phyloP scores from a whole-genome alignment of 2,329 filamentous ascomycete species.

The Penicillium sp. region DNA sequence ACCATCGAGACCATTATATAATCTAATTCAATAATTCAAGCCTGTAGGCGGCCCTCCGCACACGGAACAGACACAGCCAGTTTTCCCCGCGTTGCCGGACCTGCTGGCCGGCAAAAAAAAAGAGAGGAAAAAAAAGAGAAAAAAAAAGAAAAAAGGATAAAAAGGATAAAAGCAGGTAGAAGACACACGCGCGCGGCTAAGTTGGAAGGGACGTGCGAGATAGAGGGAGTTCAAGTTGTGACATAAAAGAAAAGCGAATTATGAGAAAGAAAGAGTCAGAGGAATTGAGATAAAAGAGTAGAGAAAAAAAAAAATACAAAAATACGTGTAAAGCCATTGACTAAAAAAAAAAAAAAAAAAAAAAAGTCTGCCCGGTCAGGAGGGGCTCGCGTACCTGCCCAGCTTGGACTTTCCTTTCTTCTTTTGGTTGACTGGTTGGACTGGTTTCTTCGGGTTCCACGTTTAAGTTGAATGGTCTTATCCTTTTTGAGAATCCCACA shows the following conservation, averaged over 20 bases:
- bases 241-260: slow-evolving; percentile 43
- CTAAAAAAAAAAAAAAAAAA: slow-evolving; percentile 34
- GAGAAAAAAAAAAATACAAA: slow-evolving; percentile 31
- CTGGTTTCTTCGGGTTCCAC: slow-evolving; percentile 8
- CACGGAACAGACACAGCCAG: slow-evolving; percentile 11
- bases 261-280: slow-evolving; percentile 30
- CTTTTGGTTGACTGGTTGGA: slow-evolving; percentile 9
- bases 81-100: slow-evolving; percentile 11
- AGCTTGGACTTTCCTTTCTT: slow-evolving; percentile 1
- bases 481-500: background rate
- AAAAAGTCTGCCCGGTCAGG: slow-evolving; percentile 22
- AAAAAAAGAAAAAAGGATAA: slow-evolving; percentile 2
- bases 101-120: background rate
- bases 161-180: slow-evolving; percentile 10
- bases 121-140: background rate
- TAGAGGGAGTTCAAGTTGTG: slow-evolving; percentile 26
- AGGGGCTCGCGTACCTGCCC: slow-evolving; percentile 13
- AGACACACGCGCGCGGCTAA: slow-evolving; percentile 43
- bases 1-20: slow-evolving; percentile 46
- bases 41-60: slow-evolving; percentile 8
- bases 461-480: slow-evolving; percentile 13
- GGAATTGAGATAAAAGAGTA: slow-evolving; percentile 31
- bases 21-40: slow-evolving; percentile 1
- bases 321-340: slow-evolving; percentile 44
- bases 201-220: slow-evolving; percentile 42